A percentile compares a stretch with the other conserved stretches of the same genome.
These are phyloP conservation scores for Fomitopsis palustris DNA, from an alignment of 1,284 basidiomycete species.

Conservation along the genomic window DNA sequence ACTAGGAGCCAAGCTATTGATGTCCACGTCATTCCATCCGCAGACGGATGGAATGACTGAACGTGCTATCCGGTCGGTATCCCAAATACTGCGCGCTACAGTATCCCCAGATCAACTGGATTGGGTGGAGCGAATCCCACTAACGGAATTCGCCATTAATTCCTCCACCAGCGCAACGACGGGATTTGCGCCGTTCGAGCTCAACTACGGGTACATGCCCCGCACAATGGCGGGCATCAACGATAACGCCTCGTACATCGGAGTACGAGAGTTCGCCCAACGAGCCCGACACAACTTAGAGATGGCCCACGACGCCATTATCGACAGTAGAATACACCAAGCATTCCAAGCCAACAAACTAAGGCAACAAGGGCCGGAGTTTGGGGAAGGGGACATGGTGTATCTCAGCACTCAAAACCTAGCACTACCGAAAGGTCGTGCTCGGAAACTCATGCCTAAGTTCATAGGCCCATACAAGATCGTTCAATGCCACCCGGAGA, in stretches of 20 bases:
- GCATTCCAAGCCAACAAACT: too few species aligned
- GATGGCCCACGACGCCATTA: slow-evolving; percentile 24
- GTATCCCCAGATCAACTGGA: slow-evolving; percentile 30
- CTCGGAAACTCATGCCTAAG: slow-evolving; percentile 28
- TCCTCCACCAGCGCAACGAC: slow-evolving; percentile 26
- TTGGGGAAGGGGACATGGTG: slow-evolving; percentile 20
- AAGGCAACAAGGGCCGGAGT: slow-evolving; percentile 4
- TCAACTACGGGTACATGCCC: slow-evolving; percentile 30
- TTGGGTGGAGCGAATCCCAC: slow-evolving; percentile 29
- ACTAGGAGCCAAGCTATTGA: slow-evolving; percentile 24
- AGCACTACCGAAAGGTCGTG: slow-evolving; percentile 28
- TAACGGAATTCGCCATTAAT: too few species aligned
- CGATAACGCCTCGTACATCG: slow-evolving; percentile 5
- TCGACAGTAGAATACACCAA: slow-evolving; percentile 16
- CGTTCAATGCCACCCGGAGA: slow-evolving; percentile 6
- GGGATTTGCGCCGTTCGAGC: slow-evolving; percentile 34
- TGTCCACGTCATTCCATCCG: slow-evolving; percentile 32
- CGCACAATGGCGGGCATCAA: not conserved
- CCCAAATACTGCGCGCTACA: slow-evolving; percentile 22
- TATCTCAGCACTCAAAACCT: slow-evolving; percentile 36
- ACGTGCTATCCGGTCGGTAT: slow-evolving; percentile 21
- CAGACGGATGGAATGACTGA: slow-evolving; percentile 31
- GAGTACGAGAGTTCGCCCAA: slow-evolving; percentile 18
- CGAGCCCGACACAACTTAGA: slow-evolving; percentile 7
- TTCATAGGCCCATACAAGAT: slow-evolving; percentile 32